Evolutionary conservation across 805 yeast species (phyloP), one percentile per base, ranked within the genome.

Genomic region (Brettanomyces anomalus): DNA sequence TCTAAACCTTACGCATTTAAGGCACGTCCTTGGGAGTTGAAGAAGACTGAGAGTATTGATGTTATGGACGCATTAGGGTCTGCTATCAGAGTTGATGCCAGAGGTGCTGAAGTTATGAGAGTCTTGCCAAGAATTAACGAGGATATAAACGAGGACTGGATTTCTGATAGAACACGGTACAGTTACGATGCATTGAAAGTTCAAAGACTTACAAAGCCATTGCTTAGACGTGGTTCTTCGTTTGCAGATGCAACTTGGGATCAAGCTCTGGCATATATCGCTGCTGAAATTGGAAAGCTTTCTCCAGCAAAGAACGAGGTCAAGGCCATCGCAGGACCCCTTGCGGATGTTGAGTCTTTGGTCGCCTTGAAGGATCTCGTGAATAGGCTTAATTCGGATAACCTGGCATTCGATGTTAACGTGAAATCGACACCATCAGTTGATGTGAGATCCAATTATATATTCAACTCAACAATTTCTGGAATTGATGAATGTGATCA

Each of bases 21-120:
- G 59, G 94, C 95, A 14, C 76, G 95, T 60, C 95, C 95, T 26
- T 85, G 95, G 95, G 95, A 85, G 66, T 74, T 86, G 61, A 85
- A 85, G 69, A 79, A 85, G 70, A 85, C 94, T 39, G 95, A 85
- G 64, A 73, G 90, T 41, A 74, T 85, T 53, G 95, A 85, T 62
- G 93, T 85, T 13, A 64, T 79, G 67, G 95, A 85, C 63, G 95
- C 79, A 18, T 60, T 85, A 32, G 95, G 95, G 20, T 81, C 90
- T 36, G 83, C 79, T 56, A 76, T 85, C 50, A 74, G 95, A 60
- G 87, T 85, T 42, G 95, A 85, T 62, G 77, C 90, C 42, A 76
- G 93, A 64, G 95, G 95, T 53, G 74, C 80, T 55, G 89, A 84
- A 62, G 93, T 85, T 38, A 79, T 85, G 85, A 77, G 95, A 61